Evolutionary conservation across 768 basidiomycete species (phyloP).

Genomic region (Boletus sp.): DNA sequence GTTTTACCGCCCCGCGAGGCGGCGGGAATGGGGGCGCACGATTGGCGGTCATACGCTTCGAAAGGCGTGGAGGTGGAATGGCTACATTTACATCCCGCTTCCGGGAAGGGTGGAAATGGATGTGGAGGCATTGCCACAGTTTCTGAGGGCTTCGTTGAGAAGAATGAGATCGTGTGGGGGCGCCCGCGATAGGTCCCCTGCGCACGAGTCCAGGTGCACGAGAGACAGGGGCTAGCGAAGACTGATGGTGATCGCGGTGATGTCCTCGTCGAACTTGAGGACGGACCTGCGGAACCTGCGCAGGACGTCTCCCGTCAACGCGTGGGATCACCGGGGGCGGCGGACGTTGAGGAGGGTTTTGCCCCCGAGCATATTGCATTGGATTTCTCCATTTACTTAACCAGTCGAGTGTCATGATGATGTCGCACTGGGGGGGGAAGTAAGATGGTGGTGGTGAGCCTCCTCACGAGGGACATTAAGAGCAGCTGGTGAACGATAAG

Average conservation of each 20-base stretch:
- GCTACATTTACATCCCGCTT: conserved; percentile 16
- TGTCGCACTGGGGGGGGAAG: conserved; percentile 13
- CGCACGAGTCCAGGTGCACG: conserved; percentile 14
- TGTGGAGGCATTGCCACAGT: conserved; percentile 22
- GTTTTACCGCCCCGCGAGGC: conserved; percentile 16
- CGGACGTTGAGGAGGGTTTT: conserved; percentile 14
- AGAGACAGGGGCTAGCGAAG: conserved; percentile 5
- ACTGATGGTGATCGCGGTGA: conserved; percentile 14
- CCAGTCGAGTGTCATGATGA: conserved; percentile 29
- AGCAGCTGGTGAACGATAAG: conserved; percentile 28
- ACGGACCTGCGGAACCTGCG: conserved; percentile 15
- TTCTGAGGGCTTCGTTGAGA: conserved; percentile 12
- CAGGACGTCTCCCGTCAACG: conserved; percentile 18
- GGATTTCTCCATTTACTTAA: conserved; percentile 25
- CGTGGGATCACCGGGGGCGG: conserved; percentile 13
- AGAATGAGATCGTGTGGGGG: conserved; percentile 10
- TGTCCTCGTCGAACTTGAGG: conserved; percentile 20
- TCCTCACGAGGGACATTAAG: conserved; percentile 28
- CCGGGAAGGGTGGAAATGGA: conserved; percentile 26
- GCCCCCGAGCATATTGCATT: conserved; percentile 16
- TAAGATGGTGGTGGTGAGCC: conserved; percentile 8
- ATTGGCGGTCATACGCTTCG: conserved; percentile 1
- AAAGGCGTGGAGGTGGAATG: conserved; percentile 5
- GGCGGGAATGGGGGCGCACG: conserved; percentile 21
- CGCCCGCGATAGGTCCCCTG: conserved; percentile 15